Percentiles rank a stretch among this genome's conserved stretches.
These are phyloP conservation scores for Hymenoscyphus fructigenus DNA, from an alignment of 2,329 filamentous ascomycete genomes.

Conservation along the genomic window DNA sequence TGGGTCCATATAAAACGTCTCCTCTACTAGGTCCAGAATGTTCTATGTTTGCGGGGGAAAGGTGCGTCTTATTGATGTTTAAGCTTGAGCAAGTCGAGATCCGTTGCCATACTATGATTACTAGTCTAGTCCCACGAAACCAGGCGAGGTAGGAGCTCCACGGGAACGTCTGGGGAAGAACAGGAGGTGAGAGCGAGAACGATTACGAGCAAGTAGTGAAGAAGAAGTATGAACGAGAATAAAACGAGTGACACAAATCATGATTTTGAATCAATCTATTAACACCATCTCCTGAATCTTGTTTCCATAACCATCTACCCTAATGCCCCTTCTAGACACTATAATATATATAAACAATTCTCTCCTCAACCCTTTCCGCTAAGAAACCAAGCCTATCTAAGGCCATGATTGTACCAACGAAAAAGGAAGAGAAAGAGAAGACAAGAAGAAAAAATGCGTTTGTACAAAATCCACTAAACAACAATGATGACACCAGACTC, in stretches of 20 bases:
- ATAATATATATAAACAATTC: background rate
- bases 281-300: background rate
- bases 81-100: too few relatives aligned
- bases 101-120: too few relatives aligned
- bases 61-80: too few relatives aligned
- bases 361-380: background rate
- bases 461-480: background rate
- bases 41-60: too few relatives aligned
- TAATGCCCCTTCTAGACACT: background rate
- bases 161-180: too few relatives aligned
- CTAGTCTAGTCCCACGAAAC: too few relatives aligned
- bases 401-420: background rate
- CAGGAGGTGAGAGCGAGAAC: too few relatives aligned
- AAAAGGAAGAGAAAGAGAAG: background rate
- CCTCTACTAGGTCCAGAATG: too few relatives aligned
- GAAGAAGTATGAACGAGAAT: too few relatives aligned
- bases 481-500: background rate
- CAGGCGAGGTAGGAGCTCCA: too few relatives aligned
- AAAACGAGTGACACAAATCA: background rate
- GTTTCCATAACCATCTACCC: background rate
- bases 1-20: too few relatives aligned
- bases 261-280: background rate
- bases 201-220: too few relatives aligned
- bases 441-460: background rate
- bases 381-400: background rate